Base-by-base conservation (phyloP, 441 rosid species). In the Flueggea neowawraea region DNA sequence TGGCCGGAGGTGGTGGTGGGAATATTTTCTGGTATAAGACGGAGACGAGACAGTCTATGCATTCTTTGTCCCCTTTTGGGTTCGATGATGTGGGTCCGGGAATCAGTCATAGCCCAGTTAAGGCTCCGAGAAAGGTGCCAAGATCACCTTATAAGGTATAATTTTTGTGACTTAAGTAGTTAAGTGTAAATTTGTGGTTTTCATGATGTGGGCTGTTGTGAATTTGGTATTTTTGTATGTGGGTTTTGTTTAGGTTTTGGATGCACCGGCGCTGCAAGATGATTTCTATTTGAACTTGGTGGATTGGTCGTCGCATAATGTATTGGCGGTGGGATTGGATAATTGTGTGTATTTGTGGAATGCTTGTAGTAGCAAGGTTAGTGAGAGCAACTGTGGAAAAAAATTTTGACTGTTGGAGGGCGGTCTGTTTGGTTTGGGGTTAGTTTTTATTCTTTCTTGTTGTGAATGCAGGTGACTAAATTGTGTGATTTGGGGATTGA, bases 291-390 rank as follows among this genome's bases (percentile, higher is more conserved):
- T 91, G 81, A 95, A 95, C 75, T 78, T 95, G 16, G 96, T 90
- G 72, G 97, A 95, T 66, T 91, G 98, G 99, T 95, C 98, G 15
- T 80, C 96, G 2, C 84, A 85, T 62, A 95, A 95, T 68, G 97
- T 95, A 64, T 73, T 91, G 70, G 90, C 97, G 0, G 99, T 95
- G 52, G 99, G 99, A 53, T 71, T 95, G 68, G 98, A 88, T 32
- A 91, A 80, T 70, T 95, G 97, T 60, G 96, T 95, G 16, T 95
- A 95, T 76, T 65, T 95, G 77, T 95, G 98, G 99, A 95, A 95
- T 85, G 99, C 99, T 75, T 85, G 89, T 70, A 91, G 91, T 71
- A 88, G 98, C 74, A 95, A 91, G 93, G 96, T 92, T 67, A 78
- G 82, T 61, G 22, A 12, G 6, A n/a, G n/a, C n/a, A n/a, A n/a